Conservation (phyloP, 768 basidiomycete genomes). For the Phlebiopsis gigantea region DNA sequence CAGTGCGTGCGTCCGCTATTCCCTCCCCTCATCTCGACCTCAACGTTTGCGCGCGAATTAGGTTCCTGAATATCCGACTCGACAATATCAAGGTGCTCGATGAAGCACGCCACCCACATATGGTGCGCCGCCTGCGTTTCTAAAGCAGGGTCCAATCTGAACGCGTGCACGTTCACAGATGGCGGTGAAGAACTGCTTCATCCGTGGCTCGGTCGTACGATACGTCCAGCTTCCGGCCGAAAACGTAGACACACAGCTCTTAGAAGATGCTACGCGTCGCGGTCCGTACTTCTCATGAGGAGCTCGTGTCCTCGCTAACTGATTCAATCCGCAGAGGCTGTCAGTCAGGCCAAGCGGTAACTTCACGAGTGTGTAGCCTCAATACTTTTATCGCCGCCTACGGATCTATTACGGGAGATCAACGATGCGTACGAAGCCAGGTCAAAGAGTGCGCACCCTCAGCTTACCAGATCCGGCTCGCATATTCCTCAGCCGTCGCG, state of each 20-base stretch:
- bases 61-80: conserved; percentile 93
- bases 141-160: background rate
- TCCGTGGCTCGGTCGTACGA: conserved; percentile 95
- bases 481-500: no score
- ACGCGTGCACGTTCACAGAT: conserved; percentile 48
- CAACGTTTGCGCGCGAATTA: conserved; percentile 24
- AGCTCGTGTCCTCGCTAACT: background rate
- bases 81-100: conserved; percentile 92
- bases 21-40: background rate
- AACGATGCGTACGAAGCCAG: no score
- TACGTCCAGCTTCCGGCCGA: conserved; percentile 93
- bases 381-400: no score
- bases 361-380: no score
- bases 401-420: no score
- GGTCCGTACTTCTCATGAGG: conserved; percentile 43
- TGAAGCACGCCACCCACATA: conserved; percentile 92
- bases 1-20: conserved; percentile 54
- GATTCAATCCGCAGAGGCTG: background rate
- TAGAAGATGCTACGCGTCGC: conserved; percentile 96
- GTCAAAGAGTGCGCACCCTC: no score
- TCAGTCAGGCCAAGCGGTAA: conserved; percentile 6
- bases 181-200: conserved; percentile 99
- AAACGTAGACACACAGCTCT: conserved; percentile 89
- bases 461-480: no score
- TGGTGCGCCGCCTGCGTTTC: conserved; percentile 50